phyloP scores from a whole-genome alignment of 2,329 filamentous ascomycete species.

The Penicillium hesseltinei region DNA sequence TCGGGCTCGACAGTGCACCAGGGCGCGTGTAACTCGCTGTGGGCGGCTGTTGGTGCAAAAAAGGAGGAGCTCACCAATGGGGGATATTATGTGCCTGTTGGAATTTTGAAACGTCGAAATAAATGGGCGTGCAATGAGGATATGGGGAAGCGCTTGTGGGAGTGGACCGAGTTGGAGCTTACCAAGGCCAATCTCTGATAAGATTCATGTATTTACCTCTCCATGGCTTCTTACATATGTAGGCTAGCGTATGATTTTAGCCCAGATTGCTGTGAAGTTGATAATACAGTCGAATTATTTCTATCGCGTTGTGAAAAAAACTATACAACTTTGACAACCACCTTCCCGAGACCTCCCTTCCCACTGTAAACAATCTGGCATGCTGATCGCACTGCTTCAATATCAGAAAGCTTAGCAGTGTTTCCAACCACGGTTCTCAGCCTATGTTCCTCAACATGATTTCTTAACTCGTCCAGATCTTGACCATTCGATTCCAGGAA shows the following conservation, averaged over 20 bases:
- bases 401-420: conserved; percentile 44
- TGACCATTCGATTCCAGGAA: conserved; percentile 44
- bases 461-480: conserved; percentile 46
- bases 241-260: not conserved
- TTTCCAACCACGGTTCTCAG: conserved; percentile 46
- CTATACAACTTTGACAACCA: conserved; percentile 40
- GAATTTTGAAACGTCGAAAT: conserved; percentile 25
- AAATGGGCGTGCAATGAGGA: conserved; percentile 27
- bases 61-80: conserved; percentile 28
- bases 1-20: conserved; percentile 21
- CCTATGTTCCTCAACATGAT: conserved; percentile 44
- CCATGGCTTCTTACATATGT: no score
- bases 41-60: conserved; percentile 30
- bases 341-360: conserved; percentile 47
- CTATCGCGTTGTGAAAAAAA: no score
- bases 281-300: not conserved
- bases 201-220: not conserved
- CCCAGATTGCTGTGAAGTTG: not conserved
- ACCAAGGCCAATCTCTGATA: conserved; percentile 14
- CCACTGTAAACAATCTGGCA: conserved; percentile 43
- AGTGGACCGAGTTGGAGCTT: conserved; percentile 37
- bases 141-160: conserved; percentile 31
- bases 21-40: conserved; percentile 30
- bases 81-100: conserved; percentile 33
- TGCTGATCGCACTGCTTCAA: conserved; percentile 44